Evolutionary conservation across 306 rosid species (phyloP).

Genomic region (Elaeagnus macrophylla): DNA sequence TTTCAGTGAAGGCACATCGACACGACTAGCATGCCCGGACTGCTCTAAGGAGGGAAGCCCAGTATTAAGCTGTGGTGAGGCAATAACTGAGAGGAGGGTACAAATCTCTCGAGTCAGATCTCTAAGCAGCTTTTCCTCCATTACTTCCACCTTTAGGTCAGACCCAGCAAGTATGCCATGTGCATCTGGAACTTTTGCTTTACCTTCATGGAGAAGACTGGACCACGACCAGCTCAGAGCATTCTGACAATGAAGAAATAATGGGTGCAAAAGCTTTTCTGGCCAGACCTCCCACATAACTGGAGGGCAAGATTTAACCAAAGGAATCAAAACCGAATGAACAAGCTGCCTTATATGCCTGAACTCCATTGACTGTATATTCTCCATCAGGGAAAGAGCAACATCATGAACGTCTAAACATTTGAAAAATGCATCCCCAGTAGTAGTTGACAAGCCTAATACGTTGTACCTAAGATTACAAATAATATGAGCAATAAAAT

Average conservation of each 20-base stretch:
- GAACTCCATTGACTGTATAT: conserved; percentile 91
- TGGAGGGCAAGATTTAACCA: conserved; percentile 69
- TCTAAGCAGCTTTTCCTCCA: conserved; percentile 85
- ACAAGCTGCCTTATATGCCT: conserved; percentile 87
- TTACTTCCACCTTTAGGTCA: conserved; percentile 85
- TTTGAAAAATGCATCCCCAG: conserved; percentile 78
- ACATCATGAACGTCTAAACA: conserved; percentile 56
- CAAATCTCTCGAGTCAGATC: conserved; percentile 86
- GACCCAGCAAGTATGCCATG: conserved; percentile 58
- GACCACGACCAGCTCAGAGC: conserved; percentile 78
- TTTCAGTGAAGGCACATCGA: conserved; percentile 53
- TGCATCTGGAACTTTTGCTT: conserved; percentile 84
- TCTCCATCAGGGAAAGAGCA: conserved; percentile 74
- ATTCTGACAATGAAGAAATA: conserved; percentile 59
- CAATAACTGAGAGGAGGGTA: conserved; percentile 57
- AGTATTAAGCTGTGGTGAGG: conserved; percentile 61
- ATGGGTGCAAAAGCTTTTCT: conserved; percentile 76
- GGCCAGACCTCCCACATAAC: conserved; percentile 87
- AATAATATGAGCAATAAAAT: conserved; percentile 14
- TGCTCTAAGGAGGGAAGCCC: conserved; percentile 84
- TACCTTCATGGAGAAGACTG: conserved; percentile 76
- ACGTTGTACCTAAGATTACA: conserved; percentile 60
- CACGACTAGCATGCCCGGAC: conserved; percentile 65
- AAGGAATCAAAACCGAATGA: conserved; percentile 72
- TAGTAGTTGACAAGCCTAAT: conserved; percentile 79